phyloP scores from a whole-genome alignment of 176 grass and related monocot genomes.

The Carex parvula region DNA sequence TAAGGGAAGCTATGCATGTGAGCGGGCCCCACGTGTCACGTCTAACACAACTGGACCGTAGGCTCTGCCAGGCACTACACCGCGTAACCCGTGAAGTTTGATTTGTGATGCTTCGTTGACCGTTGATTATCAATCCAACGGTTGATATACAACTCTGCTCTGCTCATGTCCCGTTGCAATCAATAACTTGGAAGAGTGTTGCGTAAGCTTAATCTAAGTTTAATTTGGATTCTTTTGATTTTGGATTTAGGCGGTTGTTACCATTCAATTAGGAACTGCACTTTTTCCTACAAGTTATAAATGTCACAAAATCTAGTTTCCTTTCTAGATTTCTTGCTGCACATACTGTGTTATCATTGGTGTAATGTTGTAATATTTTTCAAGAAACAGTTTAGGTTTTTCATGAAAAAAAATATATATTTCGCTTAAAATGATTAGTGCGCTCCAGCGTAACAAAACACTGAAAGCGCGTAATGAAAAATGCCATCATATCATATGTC shows the following conservation, averaged over 20 bases:
- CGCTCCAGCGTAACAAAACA: slow-evolving; percentile 1
- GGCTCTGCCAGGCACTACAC: background rate
- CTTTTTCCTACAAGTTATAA: background rate
- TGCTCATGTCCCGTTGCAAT: background rate
- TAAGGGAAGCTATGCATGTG: slow-evolving; percentile 21
- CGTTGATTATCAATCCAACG: background rate
- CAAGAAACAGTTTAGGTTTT: background rate
- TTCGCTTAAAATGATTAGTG: background rate
- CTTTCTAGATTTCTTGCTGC: background rate
- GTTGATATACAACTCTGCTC: background rate
- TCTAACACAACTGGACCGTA: slow-evolving; percentile 23
- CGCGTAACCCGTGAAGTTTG: slow-evolving; percentile 23
- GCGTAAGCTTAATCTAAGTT: background rate
- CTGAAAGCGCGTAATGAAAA: background rate
- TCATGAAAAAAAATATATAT: background rate
- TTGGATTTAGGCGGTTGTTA: slow-evolving; percentile 8
- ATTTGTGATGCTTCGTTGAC: background rate
- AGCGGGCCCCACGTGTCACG: slow-evolving; percentile 37
- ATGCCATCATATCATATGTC: background rate
- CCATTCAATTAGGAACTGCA: background rate
- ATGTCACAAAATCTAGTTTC: slow-evolving; percentile 14
- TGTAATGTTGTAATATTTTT: background rate
- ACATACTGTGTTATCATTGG: background rate
- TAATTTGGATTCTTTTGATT: background rate
- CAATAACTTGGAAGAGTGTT: background rate